Percentiles rank a stretch among this genome's conserved stretches.
These are phyloP conservation scores for Naumovozyma dairenensis DNA, from an alignment of 805 yeast genomes.

Conservation along the genomic window DNA sequence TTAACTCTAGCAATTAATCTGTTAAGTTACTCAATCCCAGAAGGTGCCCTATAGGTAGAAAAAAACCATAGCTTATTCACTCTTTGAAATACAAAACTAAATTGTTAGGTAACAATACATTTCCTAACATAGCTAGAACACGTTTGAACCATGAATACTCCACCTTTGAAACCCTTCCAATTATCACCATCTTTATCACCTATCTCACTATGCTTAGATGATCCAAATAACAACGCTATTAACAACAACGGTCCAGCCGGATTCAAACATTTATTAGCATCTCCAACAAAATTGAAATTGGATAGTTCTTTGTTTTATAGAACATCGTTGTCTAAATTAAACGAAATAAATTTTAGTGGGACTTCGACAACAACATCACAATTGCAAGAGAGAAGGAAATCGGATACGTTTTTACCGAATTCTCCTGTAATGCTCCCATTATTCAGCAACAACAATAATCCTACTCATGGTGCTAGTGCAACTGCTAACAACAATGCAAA, in stretches of 20 bases:
- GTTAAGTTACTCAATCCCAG: too few relatives aligned
- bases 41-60: too few relatives aligned
- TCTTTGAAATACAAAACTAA: too few relatives aligned
- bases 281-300: constrained; percentile 24
- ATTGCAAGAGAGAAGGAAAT: constrained; percentile 12
- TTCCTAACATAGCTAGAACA: too few relatives aligned
- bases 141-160: constrained; percentile 16
- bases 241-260: not conserved
- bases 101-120: too few relatives aligned
- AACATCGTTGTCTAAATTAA: constrained; percentile 27
- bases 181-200: constrained; percentile 24
- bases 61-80: too few relatives aligned
- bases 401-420: constrained; percentile 18
- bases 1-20: too few relatives aligned
- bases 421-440: constrained; percentile 3
- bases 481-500: too few relatives aligned
- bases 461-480: too few relatives aligned
- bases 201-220: constrained; percentile 21
- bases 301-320: constrained; percentile 19
- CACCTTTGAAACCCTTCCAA: constrained; percentile 20
- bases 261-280: constrained; percentile 15
- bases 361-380: not conserved
- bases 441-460: too few relatives aligned
- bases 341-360: constrained; percentile 18
- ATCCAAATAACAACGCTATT: constrained; percentile 9